Base-by-base conservation (phyloP, 306 rosid species). In the Trifolium repens region DNA sequence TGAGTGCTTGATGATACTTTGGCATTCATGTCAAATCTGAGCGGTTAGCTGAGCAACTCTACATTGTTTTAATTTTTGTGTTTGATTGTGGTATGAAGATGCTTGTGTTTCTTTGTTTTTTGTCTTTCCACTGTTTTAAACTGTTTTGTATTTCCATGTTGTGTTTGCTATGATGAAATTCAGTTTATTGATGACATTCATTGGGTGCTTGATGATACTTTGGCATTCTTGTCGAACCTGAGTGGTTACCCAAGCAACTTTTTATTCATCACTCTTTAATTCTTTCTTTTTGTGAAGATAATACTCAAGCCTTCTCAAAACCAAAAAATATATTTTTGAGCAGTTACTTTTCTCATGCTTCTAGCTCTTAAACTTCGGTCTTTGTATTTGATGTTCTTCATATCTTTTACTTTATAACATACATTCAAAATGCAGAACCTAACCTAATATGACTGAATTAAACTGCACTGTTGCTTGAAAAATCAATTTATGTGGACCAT, bases 41-140 rank as follows among this genome's bases (percentile, higher is more conserved):
- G 83, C 82, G 82, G 88, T 84, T 84, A 84, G 46, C 83, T 81
- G 81, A 81, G 77, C 85, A 81, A 71, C 79, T 47, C 54, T 12
- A 9, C 27, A 43, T 54, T 6, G 2, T 50, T 44, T 43, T 7
- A 2, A 24, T 42, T 11, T 43, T 5, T 9, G 7, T 55, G 61
- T 9, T 22, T 55, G n/a, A 12, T 22, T 22, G 24, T 22, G 24
- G 24, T 22, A 22, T 46, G 15, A 12, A 46, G 52, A 46, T 12
- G n/a, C n/a, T 4, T 13, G 52, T 46, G 52, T 46, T 44, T 44
- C 10, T 7, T 7, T 40, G 50, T 55, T 1, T 35, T 27, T 30
- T 30, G 34, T 30, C 5, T 63, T n/a, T 8, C 2, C 15, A 9
- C 57, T 77, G 10, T 4, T 60, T 67, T 34, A n/a, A 9, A 50